Conservation (phyloP, 2,329 filamentous ascomycete genomes). For the Neonectria faginata region DNA sequence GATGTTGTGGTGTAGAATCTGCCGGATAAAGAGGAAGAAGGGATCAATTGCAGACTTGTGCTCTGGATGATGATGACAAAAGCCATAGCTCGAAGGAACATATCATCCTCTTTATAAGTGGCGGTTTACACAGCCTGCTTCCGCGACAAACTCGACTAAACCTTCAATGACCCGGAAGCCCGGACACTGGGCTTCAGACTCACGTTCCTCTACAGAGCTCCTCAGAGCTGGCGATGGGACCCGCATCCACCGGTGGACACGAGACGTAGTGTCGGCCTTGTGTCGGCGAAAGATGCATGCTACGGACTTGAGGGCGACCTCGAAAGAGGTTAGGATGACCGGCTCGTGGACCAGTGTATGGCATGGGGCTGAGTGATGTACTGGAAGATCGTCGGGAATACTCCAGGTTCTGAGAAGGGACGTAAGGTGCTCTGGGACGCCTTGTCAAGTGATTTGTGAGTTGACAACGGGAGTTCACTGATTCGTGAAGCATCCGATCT, state of each 20-base stretch:
- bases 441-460: neutral
- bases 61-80: neutral
- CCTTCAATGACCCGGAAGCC: neutral
- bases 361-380: conserved; percentile 1
- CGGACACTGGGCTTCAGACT: neutral
- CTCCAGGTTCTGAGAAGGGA: neutral
- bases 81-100: neutral
- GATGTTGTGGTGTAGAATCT: neutral
- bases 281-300: conserved; percentile 18
- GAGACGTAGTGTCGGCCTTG: conserved; percentile 15
- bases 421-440: neutral
- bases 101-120: neutral
- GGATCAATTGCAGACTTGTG: neutral
- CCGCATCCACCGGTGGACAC: conserved; percentile 7
- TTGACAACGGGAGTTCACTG: neutral
- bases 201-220: neutral
- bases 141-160: neutral
- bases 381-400: neutral
- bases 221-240: neutral
- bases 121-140: neutral
- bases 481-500: neutral
- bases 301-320: neutral
- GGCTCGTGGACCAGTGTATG: conserved; percentile 3
- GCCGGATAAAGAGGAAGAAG: neutral
- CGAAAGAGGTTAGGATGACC: conserved; percentile 18